Base-by-base conservation (phyloP, 192 early-diverging fungal species). In the Jimgerdemannia flammicorona region DNA sequence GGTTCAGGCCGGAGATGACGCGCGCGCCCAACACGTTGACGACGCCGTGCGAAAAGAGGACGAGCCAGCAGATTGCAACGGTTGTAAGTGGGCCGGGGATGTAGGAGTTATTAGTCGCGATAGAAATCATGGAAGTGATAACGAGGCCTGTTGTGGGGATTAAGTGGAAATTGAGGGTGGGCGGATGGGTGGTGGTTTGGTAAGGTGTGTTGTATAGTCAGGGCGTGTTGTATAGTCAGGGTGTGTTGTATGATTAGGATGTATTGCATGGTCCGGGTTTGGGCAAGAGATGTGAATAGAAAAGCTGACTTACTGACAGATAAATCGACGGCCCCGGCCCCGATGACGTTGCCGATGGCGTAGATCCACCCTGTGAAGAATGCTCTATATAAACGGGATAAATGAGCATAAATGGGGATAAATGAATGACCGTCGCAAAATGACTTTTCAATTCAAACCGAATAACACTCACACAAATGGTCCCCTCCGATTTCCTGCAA, bases 331-430 rank as follows among this genome's bases (percentile, higher is more conserved):
- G 75, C 68, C 66, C 71, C 72, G 63, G 75, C 74, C 44, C 72
- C 72, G 14, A 80, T 80, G 66, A 77, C 63, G 40, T 74, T 77
- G 3, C 72, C 79, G 40, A 80, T 59, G 14, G 64, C 49, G 68
- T 80, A 80, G 40, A 73, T 74, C 75, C 79, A 80, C 4, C 79
- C 79, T 20, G 75, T 77, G 14, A 77, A 6, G 40, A 80, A 80
- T 40, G 79, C 75, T 42, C 79, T 80, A 59, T 2, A 14, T 2
- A 6, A 59, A 10, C 14, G 14, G 29, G 29, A 29, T 29, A 29
- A 29, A 29, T 29, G 29, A 29, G 29, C 29, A 29, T 29, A 29
- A 29, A 29, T 29, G 29, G 29, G n/a, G 29, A 29, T 29, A 29
- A 29, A 29, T 29, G 29, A 29, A 1, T 29, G 29, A 29, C 29